Base-by-base conservation (phyloP, 257 asterid genomes). In the Hygrophila difformis region DNA sequence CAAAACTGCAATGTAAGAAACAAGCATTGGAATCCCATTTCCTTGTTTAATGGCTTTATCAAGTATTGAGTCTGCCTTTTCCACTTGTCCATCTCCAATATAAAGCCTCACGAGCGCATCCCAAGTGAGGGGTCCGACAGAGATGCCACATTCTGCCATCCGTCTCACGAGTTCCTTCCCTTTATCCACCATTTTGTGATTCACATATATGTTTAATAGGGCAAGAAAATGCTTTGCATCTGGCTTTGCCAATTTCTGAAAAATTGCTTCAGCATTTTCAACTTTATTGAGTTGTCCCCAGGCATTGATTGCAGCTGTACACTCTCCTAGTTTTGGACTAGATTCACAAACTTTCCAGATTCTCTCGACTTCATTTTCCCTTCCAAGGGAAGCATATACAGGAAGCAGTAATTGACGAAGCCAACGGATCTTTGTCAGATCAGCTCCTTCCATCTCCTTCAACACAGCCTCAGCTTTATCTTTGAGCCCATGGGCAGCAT, bases 41-140 rank as follows among this genome's bases (percentile, higher is more conserved):
- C 39, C 66, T 67, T 55, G 49, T 40, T 62, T 61, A 12, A 38
- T 23, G 1, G 80, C 81, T 51, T 75, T 76, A 8, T 73, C 73
- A 20, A 89, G 76, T 41, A 82, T 59, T 1, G 83, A 49, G 45
- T 73, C 85, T 0, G 96, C 97, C 16, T 69, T 75, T 51, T 68
- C 93, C 41, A 85, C 71, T 65, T 79, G 94, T 18, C 97, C 96
- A 5, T 75, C 75, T 22, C 68, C 73, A 22, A 68, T 57, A 49
- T 79, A 78, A 11, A 88, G 91, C 65, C 53, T 82, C 64, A 82
- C 77, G 2, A 85, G 54, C 12, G 95, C 83, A 51, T 84, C 87
- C 92, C 88, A 84, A 44, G 68, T 61, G 39, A 47, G 6, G 0
- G 75, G 69, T 40, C 73, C 82, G 7, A 64, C 40, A 12, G 0